phyloP scores from a whole-genome alignment of 345 rosid species.

The Microcos paniculata region DNA sequence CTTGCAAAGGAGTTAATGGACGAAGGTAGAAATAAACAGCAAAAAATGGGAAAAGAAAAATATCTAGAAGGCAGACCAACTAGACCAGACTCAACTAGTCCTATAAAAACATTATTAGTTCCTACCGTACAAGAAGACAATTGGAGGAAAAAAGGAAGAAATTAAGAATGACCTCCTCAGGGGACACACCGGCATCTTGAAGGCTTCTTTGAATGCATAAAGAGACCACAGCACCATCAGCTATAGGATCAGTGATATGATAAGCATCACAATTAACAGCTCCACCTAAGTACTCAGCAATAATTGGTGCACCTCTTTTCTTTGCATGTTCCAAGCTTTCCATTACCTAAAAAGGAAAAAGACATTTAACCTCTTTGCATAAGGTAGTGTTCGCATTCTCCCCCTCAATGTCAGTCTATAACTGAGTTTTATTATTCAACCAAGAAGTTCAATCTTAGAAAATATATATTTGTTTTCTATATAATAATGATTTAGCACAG shows the following conservation, averaged over 20 bases:
- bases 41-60: no score
- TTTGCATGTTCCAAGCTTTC: slow-evolving; percentile 98
- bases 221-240: slow-evolving; percentile 98
- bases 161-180: slow-evolving; percentile 64
- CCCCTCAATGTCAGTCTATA: no score
- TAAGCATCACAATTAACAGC: slow-evolving; percentile 96
- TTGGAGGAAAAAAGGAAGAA: neutral
- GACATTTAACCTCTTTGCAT: no score
- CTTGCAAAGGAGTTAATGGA: no score
- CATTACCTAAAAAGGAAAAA: no score
- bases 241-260: slow-evolving; percentile 97
- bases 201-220: slow-evolving; percentile 90
- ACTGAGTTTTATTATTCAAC: no score
- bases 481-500: no score
- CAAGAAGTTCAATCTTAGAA: no score
- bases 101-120: neutral
- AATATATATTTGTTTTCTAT: no score
- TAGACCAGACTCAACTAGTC: no score
- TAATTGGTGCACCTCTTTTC: slow-evolving; percentile 88
- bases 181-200: slow-evolving; percentile 95
- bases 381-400: no score
- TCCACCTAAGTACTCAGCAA: slow-evolving; percentile 95
- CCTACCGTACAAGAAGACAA: neutral
- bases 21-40: no score
- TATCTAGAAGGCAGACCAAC: slow-evolving; percentile 4